Evolutionary conservation across 306 rosid genomes (phyloP).

Genomic region (Trifolium repens): DNA sequence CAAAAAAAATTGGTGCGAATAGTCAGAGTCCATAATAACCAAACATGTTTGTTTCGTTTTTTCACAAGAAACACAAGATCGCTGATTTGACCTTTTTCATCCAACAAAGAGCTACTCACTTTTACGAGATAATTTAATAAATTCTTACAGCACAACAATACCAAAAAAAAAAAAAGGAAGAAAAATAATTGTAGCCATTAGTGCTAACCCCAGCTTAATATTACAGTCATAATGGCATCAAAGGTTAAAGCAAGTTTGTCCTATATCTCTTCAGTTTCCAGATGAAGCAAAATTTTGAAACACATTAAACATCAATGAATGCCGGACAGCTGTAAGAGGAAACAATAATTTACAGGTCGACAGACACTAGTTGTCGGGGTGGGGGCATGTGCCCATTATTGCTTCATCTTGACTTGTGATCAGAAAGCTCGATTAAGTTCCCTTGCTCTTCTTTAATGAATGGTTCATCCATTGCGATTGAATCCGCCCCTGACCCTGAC

Average conservation of each 20-base stretch:
- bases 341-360: slow-evolving; percentile 34
- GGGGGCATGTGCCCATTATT: neutral
- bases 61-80: neutral
- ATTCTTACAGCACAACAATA: neutral
- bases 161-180: neutral
- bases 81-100: neutral
- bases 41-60: no score
- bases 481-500: slow-evolving; percentile 26
- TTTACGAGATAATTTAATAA: neutral
- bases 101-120: neutral
- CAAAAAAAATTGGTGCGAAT: no score
- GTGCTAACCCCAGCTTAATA: neutral
- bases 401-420: slow-evolving; percentile 45
- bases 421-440: slow-evolving; percentile 32
- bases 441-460: slow-evolving; percentile 48
- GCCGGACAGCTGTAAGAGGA: slow-evolving; percentile 39
- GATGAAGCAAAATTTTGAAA: slow-evolving; percentile 33
- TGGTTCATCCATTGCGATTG: slow-evolving; percentile 45
- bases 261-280: slow-evolving; percentile 32
- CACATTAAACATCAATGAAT: slow-evolving; percentile 29
- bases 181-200: neutral
- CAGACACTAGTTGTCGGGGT: slow-evolving; percentile 17
- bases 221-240: slow-evolving; percentile 18
- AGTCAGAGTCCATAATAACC: no score
- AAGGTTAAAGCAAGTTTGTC: slow-evolving; percentile 16